Base-by-base conservation (phyloP, 2,329 filamentous ascomycete genomes). In the Cladophialophora bantiana region DNA sequence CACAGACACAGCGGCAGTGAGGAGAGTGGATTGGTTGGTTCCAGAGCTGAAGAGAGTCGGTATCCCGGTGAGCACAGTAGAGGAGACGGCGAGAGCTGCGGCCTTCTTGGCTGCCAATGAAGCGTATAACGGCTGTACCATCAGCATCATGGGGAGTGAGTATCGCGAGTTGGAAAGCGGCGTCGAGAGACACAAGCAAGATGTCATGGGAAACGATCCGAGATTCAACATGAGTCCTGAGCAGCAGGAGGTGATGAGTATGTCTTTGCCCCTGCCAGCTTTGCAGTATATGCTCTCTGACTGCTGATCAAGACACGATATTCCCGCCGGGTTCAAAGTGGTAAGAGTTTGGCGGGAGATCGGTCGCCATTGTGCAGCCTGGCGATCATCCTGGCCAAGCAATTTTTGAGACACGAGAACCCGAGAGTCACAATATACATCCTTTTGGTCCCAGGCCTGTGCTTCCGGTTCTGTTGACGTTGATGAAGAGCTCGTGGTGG, bases 121-220 rank as follows among this genome's bases (percentile, higher is more conserved):
- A 50, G n/a, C 45, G 10, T 50, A 50, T 31, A 50, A 50, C 20
- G 45, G 45, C 45, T 50, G 45, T 31, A 50, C 45, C 45, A 31
- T 50, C 20, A 50, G 45, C 20, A 50, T 50, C 45, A 50, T 50
- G 45, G 45, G 45, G 18, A 50, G 45, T 50, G 45, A 50, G 20
- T 50, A 50, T 26, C 35, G 54, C 12, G 54, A 40, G 54, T 15
- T 57, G 18, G 54, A 57, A 34, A 57, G 54, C 9, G 54, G 54
- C 10, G 26, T 57, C 13, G 54, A 57, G 20, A 57, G 36, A 15
- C 54, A 57, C 15, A 57, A 57, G 54, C n/a, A 34, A 26, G 54
- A 57, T 40, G 26, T 57, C 13, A 57, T 57, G 54, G 54, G 54
- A 18, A 40, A 57, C n/a, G 54, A 57, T 15, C 54, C 54, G n/a